A percentile compares a stretch with the other conserved stretches of the same genome.
phyloP scores from a whole-genome alignment of 2,329 filamentous ascomycete species.

The Scedosporium dehoogii region DNA sequence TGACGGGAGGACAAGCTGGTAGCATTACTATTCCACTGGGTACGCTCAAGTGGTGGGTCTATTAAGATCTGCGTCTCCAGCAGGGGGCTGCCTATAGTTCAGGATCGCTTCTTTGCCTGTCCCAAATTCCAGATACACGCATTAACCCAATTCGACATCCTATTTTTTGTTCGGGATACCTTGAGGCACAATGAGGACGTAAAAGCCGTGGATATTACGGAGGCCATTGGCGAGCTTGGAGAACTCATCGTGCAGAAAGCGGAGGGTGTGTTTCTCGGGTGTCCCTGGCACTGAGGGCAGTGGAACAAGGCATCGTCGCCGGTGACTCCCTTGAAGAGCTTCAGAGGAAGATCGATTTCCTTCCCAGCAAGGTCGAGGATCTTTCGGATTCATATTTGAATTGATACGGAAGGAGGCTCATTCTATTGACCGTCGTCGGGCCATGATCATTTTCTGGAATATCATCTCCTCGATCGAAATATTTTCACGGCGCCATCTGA shows the following conservation, averaged over 20 bases:
- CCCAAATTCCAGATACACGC: neutral
- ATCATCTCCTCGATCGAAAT: neutral
- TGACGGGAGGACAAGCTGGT: slow-evolving; percentile 3
- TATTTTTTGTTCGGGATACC: neutral
- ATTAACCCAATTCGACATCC: neutral
- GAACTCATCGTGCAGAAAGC: neutral
- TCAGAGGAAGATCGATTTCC: neutral
- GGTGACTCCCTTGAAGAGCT: neutral
- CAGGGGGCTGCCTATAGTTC: neutral
- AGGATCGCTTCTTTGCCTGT: neutral
- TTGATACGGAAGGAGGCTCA: neutral
- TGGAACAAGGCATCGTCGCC: neutral
- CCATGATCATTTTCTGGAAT: neutral
- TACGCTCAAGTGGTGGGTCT: neutral
- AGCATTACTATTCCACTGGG: neutral
- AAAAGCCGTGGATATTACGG: neutral
- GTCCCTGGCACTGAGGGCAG: neutral
- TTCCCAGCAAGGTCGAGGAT: neutral
- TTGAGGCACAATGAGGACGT: neutral
- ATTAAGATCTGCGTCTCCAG: neutral
- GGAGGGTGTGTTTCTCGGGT: neutral
- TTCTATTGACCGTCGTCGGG: neutral
- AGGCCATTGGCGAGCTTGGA: neutral
- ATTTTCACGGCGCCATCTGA: neutral
- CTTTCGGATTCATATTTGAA: neutral